These are phyloP conservation scores for Eutreptiella sp. DNA, from an alignment of 208 protist species.

Conservation along the genomic window DNA sequence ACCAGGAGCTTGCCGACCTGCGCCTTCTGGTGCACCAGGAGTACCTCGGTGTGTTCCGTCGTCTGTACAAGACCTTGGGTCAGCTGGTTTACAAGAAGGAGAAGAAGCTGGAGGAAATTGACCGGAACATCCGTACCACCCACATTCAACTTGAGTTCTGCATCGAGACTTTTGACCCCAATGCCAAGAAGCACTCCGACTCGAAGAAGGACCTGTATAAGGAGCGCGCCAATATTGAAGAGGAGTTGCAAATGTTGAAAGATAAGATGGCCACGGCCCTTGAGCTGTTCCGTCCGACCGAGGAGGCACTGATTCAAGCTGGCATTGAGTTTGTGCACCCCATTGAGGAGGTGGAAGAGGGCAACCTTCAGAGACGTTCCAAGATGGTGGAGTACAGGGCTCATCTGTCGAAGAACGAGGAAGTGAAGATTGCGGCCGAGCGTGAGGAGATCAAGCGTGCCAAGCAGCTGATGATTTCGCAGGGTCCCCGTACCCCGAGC, in stretches of 20 bases:
- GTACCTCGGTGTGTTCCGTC: conserved; percentile 58
- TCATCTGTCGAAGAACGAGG: conserved; percentile 61
- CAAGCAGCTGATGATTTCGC: no score
- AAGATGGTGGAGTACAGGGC: conserved; percentile 54
- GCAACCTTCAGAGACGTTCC: conserved; percentile 41
- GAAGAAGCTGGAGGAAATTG: conserved; percentile 41
- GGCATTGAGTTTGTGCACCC: conserved; percentile 50
- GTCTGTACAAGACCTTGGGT: conserved; percentile 62
- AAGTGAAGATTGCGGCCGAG: conserved; percentile 67
- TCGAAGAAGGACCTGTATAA: conserved; percentile 47
- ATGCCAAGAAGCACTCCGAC: conserved; percentile 60
- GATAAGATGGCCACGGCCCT: conserved; percentile 55
- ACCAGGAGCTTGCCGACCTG: conserved; percentile 50
- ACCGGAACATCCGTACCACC: conserved; percentile 47
- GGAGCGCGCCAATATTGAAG: conserved; percentile 30
- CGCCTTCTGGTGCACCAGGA: conserved; percentile 58
- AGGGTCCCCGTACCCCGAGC: no score
- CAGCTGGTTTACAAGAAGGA: conserved; percentile 61
- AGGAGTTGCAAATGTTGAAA: conserved; percentile 52
- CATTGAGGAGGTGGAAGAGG: conserved; percentile 44
- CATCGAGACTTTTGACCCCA: conserved; percentile 64
- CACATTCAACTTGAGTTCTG: conserved; percentile 61
- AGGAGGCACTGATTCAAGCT: conserved; percentile 58
- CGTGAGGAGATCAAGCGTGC: conserved; percentile 63
- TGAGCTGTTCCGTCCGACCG: conserved; percentile 58